Conservation (phyloP, 345 rosid genomes). For the Cardiospermum halicacabum region DNA sequence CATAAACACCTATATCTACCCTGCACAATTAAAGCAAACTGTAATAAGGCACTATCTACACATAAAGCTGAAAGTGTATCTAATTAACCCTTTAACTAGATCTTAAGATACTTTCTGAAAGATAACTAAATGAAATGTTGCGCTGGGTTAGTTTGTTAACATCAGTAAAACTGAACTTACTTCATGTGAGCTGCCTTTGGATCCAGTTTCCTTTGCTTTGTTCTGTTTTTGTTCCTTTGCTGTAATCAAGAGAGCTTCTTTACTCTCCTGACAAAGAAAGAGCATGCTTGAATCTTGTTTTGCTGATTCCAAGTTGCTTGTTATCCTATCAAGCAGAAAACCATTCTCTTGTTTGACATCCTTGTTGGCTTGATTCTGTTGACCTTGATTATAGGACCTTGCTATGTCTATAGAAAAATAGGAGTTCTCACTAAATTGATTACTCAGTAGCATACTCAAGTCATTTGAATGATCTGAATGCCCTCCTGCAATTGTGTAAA, state of each 20-base stretch:
- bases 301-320: constrained; percentile 7
- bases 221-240: constrained; percentile 8
- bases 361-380: constrained; percentile 7
- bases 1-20: neutral
- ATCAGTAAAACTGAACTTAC: constrained; percentile 19
- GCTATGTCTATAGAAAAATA: constrained; percentile 45
- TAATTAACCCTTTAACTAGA: too few species aligned
- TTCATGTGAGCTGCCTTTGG: constrained; percentile 9
- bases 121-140: neutral
- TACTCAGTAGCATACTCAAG: constrained; percentile 30
- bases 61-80: neutral
- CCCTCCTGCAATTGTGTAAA: constrained; percentile 1
- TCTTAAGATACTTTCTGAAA: too few species aligned
- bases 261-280: constrained; percentile 4
- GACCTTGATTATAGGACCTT: constrained; percentile 19
- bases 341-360: constrained; percentile 14
- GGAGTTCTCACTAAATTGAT: constrained; percentile 37
- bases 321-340: constrained; percentile 13
- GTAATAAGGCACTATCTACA: neutral
- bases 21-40: constrained; percentile 11
- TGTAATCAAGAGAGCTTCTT: constrained; percentile 15
- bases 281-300: neutral
- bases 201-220: constrained; percentile 11
- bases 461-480: constrained; percentile 19
- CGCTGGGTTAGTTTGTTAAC: neutral